Evolutionary conservation across 495 filamentous ascomycete genomes (phyloP).

Genomic region (Penicillium ucsense): DNA sequence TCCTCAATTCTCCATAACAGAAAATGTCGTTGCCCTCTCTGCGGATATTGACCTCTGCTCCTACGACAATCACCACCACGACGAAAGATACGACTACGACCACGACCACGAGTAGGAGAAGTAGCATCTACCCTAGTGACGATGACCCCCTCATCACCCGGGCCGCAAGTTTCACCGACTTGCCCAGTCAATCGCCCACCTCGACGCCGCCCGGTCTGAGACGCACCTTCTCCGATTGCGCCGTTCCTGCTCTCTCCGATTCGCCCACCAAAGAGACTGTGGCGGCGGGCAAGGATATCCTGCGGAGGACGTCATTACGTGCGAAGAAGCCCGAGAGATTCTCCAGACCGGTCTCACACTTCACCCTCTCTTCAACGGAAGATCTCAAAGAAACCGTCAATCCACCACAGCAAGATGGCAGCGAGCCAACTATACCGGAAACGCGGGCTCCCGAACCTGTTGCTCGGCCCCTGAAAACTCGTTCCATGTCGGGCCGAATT

Average conservation of each 20-base stretch:
- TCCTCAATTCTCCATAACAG: conserved; percentile 3
- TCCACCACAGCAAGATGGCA: conserved; percentile 1
- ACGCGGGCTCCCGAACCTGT: conserved; percentile 31
- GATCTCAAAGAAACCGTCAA: conserved; percentile 22
- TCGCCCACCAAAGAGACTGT: conserved; percentile 37
- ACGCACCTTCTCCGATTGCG: conserved; percentile 36
- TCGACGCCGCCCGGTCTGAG: conserved; percentile 21
- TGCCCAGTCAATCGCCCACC: conserved; percentile 21
- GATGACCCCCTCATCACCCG: conserved; percentile 21
- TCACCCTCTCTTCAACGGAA: conserved; percentile 27
- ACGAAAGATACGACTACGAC: too few species aligned
- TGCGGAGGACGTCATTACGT: conserved; percentile 34
- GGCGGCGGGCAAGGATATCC: conserved; percentile 36
- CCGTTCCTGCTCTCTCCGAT: conserved; percentile 22
- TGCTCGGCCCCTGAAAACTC: conserved; percentile 34
- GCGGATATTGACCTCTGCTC: too few species aligned
- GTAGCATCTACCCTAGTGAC: conserved; percentile 14
- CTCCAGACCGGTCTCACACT: conserved; percentile 26
- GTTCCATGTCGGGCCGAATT: conserved; percentile 53
- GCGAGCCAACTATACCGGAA: conserved; percentile 16
- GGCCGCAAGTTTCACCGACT: conserved; percentile 37
- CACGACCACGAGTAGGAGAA: conserved; percentile 9
- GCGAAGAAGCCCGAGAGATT: conserved; percentile 21
- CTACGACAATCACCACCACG: too few species aligned
- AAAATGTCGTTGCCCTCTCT: conserved; percentile 28